Percentiles rank a stretch among this genome's conserved stretches.
Conservation (phyloP, 805 yeast species). For the Nakazawaea wyomingensis region DNA sequence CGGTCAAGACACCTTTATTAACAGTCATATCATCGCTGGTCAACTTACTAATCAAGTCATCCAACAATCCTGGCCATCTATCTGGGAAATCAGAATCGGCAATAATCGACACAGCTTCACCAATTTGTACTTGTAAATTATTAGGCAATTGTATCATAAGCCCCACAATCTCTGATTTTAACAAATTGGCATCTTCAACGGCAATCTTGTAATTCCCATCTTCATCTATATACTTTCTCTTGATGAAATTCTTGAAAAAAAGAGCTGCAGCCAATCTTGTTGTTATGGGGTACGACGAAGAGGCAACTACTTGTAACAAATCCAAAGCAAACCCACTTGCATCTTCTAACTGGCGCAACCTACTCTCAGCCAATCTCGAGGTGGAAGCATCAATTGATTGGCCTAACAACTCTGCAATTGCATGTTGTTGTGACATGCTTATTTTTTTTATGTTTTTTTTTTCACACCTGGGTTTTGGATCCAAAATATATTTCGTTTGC, state of each 20-base stretch:
- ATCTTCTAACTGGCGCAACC: conserved; percentile 56
- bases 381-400: conserved; percentile 61
- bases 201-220: conserved; percentile 73
- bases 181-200: conserved; percentile 52
- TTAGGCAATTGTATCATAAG: conserved; percentile 81
- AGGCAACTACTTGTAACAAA: conserved; percentile 72
- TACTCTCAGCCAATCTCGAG: conserved; percentile 63
- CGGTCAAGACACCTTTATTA: conserved; percentile 82
- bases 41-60: conserved; percentile 65
- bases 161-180: conserved; percentile 76
- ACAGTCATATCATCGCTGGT: conserved; percentile 60
- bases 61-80: conserved; percentile 74
- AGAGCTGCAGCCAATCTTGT: conserved; percentile 84
- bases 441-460: not conserved
- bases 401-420: conserved; percentile 50
- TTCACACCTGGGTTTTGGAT: not conserved
- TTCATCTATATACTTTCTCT: conserved; percentile 85
- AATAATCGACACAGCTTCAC: conserved; percentile 86
- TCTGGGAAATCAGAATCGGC: conserved; percentile 97
- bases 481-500: too few species aligned
- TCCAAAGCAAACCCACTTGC: conserved; percentile 72
- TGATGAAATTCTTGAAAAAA: conserved; percentile 83
- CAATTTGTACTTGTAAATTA: conserved; percentile 83
- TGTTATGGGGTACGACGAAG: conserved; percentile 43
- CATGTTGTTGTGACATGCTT: conserved; percentile 20